Percentiles rank a stretch among this genome's conserved stretches.
phyloP scores from a whole-genome alignment of 169 alveolate species.

The Amoebophrya sp. region DNA sequence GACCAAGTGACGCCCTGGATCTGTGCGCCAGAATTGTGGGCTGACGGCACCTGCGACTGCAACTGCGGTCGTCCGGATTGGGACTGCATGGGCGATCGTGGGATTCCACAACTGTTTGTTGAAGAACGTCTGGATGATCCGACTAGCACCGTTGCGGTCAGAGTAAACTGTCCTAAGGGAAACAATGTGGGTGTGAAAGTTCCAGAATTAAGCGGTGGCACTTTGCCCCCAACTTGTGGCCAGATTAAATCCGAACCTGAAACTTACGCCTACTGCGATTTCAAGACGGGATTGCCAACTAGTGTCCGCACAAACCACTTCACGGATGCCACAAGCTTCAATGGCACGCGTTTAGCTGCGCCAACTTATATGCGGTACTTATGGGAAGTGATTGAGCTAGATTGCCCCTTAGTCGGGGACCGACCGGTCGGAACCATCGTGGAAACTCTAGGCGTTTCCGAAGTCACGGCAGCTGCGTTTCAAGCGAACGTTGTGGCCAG shows the following conservation, averaged over 20 bases:
- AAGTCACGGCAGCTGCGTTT: not conserved
- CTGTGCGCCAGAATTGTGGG: not conserved
- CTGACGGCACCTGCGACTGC: slow-evolving; percentile 28
- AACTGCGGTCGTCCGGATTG: slow-evolving; percentile 19
- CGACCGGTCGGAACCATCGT: not conserved
- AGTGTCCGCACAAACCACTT: not conserved
- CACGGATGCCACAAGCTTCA: not conserved
- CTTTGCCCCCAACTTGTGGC: not conserved
- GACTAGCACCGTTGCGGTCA: not conserved
- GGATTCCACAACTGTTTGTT: not conserved
- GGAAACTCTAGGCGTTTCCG: not conserved
- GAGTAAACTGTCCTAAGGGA: not conserved
- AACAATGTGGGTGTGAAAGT: not conserved
- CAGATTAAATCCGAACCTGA: not conserved
- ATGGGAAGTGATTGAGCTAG: slow-evolving; percentile 5
- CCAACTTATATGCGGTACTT: not conserved
- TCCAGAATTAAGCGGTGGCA: not conserved
- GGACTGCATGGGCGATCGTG: slow-evolving; percentile 24
- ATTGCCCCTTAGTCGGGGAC: not conserved
- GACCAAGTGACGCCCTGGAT: not conserved
- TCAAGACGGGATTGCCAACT: not conserved
- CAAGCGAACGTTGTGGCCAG: not conserved
- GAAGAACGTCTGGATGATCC: not conserved
- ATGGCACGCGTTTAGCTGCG: not conserved
- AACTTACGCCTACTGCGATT: not conserved